phyloP scores from a whole-genome alignment of 129 eudicot genomes.

The Logfia minima region DNA sequence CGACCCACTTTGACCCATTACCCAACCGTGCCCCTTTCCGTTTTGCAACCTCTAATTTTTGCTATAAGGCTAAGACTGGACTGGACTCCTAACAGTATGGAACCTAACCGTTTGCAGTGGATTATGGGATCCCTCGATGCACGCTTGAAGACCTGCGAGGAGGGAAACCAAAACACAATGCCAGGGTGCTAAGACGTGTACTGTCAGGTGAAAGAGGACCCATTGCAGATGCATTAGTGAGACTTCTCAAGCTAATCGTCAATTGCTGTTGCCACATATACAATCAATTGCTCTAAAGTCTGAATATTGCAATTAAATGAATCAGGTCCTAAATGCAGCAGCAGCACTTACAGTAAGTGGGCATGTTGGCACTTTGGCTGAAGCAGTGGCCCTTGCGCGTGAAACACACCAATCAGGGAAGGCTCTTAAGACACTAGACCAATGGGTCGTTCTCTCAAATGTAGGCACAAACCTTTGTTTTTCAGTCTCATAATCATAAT shows the following conservation, averaged over 20 bases:
- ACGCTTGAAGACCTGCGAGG: constrained; percentile 66
- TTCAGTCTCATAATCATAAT: not conserved
- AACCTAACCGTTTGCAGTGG: constrained; percentile 49
- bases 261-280: not conserved
- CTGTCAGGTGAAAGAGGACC: constrained; percentile 72
- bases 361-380: constrained; percentile 51
- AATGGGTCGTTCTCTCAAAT: constrained; percentile 54
- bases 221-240: constrained; percentile 86
- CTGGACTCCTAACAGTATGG: not conserved
- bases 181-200: constrained; percentile 52
- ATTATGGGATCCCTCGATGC: constrained; percentile 88
- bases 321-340: constrained; percentile 85
- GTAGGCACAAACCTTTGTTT: constrained; percentile 36
- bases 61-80: not conserved
- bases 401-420: constrained; percentile 72
- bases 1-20: too few relatives aligned
- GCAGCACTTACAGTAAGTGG: constrained; percentile 82
- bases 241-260: constrained; percentile 24
- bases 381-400: constrained; percentile 74
- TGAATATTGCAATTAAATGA: constrained; percentile 3
- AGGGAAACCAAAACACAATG: constrained; percentile 69
- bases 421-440: constrained; percentile 54
- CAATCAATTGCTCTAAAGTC: constrained; percentile 14
- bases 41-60: not conserved
- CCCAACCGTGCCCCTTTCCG: too few relatives aligned